Conservation (phyloP, 805 yeast genomes). For the Teunomyces aglyptinius region DNA sequence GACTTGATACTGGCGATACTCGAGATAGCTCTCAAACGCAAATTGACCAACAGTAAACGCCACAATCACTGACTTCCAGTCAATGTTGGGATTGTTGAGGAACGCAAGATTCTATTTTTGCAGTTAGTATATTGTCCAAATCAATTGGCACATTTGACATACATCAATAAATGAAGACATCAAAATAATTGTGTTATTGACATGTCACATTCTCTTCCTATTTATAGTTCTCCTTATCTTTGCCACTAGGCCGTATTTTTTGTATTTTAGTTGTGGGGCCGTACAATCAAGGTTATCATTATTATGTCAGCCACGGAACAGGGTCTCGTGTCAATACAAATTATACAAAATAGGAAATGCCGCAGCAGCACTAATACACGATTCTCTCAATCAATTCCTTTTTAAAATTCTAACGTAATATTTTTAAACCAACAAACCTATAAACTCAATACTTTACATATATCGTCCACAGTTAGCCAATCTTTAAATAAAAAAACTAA, state of each 20-base stretch:
- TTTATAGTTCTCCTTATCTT: too few relatives aligned
- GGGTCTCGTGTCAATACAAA: too few relatives aligned
- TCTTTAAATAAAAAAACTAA: conserved; percentile 4
- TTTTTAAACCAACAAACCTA: conserved; percentile 4
- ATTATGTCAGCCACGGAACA: too few relatives aligned
- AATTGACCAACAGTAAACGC: conserved; percentile 76
- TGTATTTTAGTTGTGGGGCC: too few relatives aligned
- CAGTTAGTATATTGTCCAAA: neutral
- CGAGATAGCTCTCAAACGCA: conserved; percentile 69
- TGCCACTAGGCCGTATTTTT: too few relatives aligned
- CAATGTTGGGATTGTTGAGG: conserved; percentile 64
- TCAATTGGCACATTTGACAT: too few relatives aligned
- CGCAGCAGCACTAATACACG: neutral
- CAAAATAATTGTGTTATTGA: too few relatives aligned
- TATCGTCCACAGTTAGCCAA: conserved; percentile 1
- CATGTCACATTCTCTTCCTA: too few relatives aligned
- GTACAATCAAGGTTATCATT: too few relatives aligned
- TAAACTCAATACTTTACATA: neutral
- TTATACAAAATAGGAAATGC: too few relatives aligned
- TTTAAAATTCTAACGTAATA: conserved; percentile 4
- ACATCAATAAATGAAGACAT: too few relatives aligned
- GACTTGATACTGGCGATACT: conserved; percentile 73
- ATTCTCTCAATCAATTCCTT: neutral
- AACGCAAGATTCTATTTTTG: conserved; percentile 41
- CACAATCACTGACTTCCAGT: conserved; percentile 77